These are phyloP conservation scores for Plasmodium inui DNA, from an alignment of 169 alveolate genomes.

Conservation along the genomic window DNA sequence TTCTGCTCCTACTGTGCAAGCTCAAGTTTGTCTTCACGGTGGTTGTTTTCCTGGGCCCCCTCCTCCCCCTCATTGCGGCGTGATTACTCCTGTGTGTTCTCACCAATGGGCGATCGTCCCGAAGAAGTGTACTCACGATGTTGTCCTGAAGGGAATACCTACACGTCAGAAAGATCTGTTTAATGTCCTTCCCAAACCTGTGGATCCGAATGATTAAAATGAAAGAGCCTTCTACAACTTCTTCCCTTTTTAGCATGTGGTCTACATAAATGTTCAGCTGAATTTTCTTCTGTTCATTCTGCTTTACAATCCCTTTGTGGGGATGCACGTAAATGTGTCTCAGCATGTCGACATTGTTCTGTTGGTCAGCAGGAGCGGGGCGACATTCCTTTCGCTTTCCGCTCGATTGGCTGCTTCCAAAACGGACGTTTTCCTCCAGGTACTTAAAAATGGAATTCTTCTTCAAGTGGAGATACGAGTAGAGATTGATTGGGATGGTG, in stretches of 20 bases:
- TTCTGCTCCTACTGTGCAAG: background rate
- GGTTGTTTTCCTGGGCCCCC: background rate
- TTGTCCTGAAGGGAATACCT: background rate
- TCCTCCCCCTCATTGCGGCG: background rate
- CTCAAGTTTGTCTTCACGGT: background rate
- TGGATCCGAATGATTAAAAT: slow-evolving; percentile 19
- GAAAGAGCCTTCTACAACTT: background rate
- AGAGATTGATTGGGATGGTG: slow-evolving; percentile 36
- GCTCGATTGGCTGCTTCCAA: background rate
- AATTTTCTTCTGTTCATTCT: slow-evolving; percentile 18
- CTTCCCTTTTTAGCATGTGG: slow-evolving; percentile 1
- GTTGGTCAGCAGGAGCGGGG: background rate
- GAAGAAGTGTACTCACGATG: background rate
- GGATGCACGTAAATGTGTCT: slow-evolving; percentile 34
- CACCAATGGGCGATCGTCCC: background rate
- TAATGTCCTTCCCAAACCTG: slow-evolving; percentile 10
- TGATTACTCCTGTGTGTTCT: background rate
- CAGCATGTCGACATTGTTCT: background rate
- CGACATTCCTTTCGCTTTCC: background rate
- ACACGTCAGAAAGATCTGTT: background rate
- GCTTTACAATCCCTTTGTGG: slow-evolving; percentile 15
- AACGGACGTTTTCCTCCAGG: slow-evolving; percentile 45
- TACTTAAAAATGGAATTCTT: slow-evolving; percentile 38
- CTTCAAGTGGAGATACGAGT: slow-evolving; percentile 40
- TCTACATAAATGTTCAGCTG: slow-evolving; percentile 10